Conservation (phyloP, 2,329 filamentous ascomycete species). For the Calonectria hongkongensis region DNA sequence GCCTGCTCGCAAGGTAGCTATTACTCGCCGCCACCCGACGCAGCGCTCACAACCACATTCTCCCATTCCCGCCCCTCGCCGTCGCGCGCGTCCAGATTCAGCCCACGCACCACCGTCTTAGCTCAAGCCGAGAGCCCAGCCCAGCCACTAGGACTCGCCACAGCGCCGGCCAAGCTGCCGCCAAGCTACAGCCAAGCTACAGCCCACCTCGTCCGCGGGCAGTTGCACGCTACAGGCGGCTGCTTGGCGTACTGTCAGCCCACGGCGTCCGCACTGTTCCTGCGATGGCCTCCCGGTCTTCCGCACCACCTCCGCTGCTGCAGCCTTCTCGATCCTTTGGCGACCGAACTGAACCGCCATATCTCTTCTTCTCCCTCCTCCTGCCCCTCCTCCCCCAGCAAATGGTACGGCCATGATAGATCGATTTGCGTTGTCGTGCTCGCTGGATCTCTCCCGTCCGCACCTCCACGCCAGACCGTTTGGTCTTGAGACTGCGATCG, state of each 20-base stretch:
- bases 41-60: constrained; percentile 1
- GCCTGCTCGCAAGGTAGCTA: not conserved
- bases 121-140: not conserved
- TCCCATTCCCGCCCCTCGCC: constrained; percentile 10
- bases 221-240: constrained; percentile 40
- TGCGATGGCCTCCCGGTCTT: constrained; percentile 55
- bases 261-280: constrained; percentile 47
- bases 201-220: constrained; percentile 31
- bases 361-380: constrained; percentile 40
- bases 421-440: constrained; percentile 27
- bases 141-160: constrained; percentile 28
- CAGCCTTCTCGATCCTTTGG: constrained; percentile 46
- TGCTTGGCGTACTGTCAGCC: constrained; percentile 50
- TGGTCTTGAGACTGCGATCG: constrained; percentile 30
- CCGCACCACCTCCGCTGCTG: constrained; percentile 42
- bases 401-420: constrained; percentile 49
- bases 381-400: constrained; percentile 19
- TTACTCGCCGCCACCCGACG: constrained; percentile 8
- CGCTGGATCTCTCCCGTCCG: constrained; percentile 45
- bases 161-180: constrained; percentile 34
- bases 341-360: constrained; percentile 34
- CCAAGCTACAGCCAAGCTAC: constrained; percentile 46
- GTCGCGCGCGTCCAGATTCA: constrained; percentile 1
- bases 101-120: constrained; percentile 26
- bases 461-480: constrained; percentile 34